phyloP scores from a whole-genome alignment of 805 yeast species.

The Scheffersomyces stipitis region DNA sequence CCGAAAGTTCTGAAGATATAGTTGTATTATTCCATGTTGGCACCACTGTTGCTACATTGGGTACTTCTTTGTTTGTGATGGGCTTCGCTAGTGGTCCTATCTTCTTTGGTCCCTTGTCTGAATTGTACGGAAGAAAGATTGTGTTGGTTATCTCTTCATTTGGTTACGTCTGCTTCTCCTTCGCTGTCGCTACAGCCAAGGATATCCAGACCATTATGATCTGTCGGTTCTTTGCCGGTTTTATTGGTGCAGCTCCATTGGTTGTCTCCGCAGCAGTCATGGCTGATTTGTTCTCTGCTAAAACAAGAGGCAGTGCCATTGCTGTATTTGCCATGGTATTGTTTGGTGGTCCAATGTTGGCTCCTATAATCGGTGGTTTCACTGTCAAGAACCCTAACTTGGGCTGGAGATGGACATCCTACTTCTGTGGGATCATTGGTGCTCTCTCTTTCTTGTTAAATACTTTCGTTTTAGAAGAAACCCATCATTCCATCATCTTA shows the following conservation, averaged over 20 bases:
- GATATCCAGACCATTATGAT: conserved; percentile 75
- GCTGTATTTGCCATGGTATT: conserved; percentile 70
- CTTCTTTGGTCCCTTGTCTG: conserved; percentile 27
- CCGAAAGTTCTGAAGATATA: conserved; percentile 56
- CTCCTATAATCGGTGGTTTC: conserved; percentile 61
- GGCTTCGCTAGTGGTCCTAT: conserved; percentile 95
- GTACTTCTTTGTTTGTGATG: conserved; percentile 78
- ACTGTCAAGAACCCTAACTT: conserved; percentile 36
- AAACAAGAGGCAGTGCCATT: conserved; percentile 73
- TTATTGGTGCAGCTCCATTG: conserved; percentile 80
- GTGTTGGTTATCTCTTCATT: conserved; percentile 45
- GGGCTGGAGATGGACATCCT: conserved; percentile 62
- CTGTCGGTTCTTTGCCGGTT: conserved; percentile 78
- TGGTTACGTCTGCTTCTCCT: conserved; percentile 34
- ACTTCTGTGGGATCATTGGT: conserved; percentile 47
- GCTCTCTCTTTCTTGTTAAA: conserved; percentile 29
- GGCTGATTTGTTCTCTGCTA: conserved; percentile 74
- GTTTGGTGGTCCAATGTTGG: conserved; percentile 76
- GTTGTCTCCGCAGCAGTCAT: conserved; percentile 86
- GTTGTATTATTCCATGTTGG: conserved; percentile 58
- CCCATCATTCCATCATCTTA: conserved; percentile 40
- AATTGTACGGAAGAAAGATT: conserved; percentile 34
- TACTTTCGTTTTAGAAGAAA: conserved; percentile 34
- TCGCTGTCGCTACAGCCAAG: conserved; percentile 75
- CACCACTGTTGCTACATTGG: conserved; percentile 66